Evolutionary conservation across 2,329 filamentous ascomycete species (phyloP).

Genomic region (Coniochaeta sp.): DNA sequence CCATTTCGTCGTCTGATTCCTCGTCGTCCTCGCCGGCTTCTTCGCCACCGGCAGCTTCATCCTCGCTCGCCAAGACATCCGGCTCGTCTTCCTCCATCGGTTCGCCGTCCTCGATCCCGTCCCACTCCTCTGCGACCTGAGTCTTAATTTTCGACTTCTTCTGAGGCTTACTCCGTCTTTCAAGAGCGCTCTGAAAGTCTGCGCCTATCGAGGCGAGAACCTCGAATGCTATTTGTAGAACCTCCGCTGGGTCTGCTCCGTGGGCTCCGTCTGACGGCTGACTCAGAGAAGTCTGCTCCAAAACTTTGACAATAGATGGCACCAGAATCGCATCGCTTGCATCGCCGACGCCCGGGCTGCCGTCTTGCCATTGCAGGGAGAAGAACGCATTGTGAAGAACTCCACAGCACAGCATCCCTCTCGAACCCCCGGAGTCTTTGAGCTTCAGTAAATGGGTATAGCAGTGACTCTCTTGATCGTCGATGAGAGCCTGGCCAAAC

Average conservation of each 20-base stretch:
- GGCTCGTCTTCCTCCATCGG: constrained; percentile 28
- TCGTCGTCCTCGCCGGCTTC: constrained; percentile 32
- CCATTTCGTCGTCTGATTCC: constrained; percentile 17
- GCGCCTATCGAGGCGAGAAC: constrained; percentile 59
- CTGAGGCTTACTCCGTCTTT: constrained; percentile 29
- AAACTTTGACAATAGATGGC: constrained; percentile 30
- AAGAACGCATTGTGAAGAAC: constrained; percentile 57
- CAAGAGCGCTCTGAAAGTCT: constrained; percentile 43
- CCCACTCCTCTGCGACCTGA: constrained; percentile 12
- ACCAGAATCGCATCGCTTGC: constrained; percentile 44
- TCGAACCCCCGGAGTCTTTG: constrained; percentile 37
- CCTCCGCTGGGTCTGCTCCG: constrained; percentile 34
- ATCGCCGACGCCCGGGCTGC: constrained; percentile 37
- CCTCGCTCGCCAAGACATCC: constrained; percentile 22
- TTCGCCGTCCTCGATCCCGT: constrained; percentile 23
- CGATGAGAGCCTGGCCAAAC: constrained; percentile 45
- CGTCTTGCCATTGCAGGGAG: constrained; percentile 44
- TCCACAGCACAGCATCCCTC: constrained; percentile 50
- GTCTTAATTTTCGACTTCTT: not conserved
- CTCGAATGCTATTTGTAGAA: constrained; percentile 50
- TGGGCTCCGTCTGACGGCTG: constrained; percentile 23
- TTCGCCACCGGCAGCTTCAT: constrained; percentile 26
- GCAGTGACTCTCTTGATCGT: constrained; percentile 36
- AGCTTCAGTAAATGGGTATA: constrained; percentile 43
- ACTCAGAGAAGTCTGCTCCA: constrained; percentile 26